A percentile compares a stretch with the other conserved stretches of the same genome.
These are phyloP conservation scores for Termitomyces sp. DNA, from an alignment of 768 basidiomycete genomes.

Conservation along the genomic window DNA sequence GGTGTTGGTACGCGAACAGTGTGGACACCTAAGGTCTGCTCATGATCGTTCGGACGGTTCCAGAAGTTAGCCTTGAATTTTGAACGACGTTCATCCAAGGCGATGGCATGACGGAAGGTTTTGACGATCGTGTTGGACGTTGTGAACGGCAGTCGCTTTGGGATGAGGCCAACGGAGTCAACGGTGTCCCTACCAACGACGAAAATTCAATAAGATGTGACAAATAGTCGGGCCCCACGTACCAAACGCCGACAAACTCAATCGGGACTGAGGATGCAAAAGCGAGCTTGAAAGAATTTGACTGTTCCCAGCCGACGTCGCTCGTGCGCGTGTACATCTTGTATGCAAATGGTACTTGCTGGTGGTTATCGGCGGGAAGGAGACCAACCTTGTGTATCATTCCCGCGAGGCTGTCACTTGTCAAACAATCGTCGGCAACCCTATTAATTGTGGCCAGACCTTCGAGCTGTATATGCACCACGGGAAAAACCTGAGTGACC, in stretches of 20 bases:
- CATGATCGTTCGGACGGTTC: slow-evolving; percentile 30
- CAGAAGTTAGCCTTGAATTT: slow-evolving; percentile 55
- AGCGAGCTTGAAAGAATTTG: slow-evolving; percentile 49
- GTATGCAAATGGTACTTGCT: slow-evolving; percentile 62
- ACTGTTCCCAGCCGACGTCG: slow-evolving; percentile 39
- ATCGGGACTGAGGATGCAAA: slow-evolving; percentile 50
- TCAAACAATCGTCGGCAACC: neutral
- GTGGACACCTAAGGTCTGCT: slow-evolving; percentile 22
- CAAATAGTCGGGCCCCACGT: too few species aligned
- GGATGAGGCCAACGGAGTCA: slow-evolving; percentile 53
- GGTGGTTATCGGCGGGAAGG: slow-evolving; percentile 39
- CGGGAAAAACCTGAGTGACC: slow-evolving; percentile 47
- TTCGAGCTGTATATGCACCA: slow-evolving; percentile 59
- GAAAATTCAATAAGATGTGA: neutral
- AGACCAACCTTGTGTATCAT: slow-evolving; percentile 51
- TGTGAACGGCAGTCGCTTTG: slow-evolving; percentile 51
- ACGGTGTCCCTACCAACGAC: slow-evolving; percentile 65
- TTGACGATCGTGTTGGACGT: slow-evolving; percentile 49
- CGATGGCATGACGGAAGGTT: slow-evolving; percentile 58
- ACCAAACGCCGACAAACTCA: slow-evolving; percentile 59
- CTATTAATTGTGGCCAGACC: slow-evolving; percentile 19
- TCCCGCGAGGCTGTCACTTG: slow-evolving; percentile 32
- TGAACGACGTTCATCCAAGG: slow-evolving; percentile 58
- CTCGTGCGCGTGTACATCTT: slow-evolving; percentile 55
- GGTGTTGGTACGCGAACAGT: neutral